Conservation (phyloP, 495 filamentous ascomycete species). For the Astrocystis sublimbata region DNA sequence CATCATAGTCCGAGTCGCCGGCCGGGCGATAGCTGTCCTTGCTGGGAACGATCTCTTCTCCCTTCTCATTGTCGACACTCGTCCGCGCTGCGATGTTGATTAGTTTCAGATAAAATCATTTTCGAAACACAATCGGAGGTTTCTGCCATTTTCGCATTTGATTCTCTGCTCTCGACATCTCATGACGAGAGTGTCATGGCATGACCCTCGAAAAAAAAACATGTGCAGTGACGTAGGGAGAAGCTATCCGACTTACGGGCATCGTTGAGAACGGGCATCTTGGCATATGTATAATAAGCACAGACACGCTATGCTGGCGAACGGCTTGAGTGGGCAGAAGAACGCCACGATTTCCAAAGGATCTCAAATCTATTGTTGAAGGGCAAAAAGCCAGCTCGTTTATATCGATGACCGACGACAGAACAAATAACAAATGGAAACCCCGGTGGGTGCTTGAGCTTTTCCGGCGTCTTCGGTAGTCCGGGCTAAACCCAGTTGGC, state of each 20-base stretch:
- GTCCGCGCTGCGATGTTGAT: not conserved
- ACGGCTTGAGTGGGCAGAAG: not conserved
- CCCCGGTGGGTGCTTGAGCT: not conserved
- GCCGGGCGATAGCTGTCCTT: slow-evolving; percentile 30
- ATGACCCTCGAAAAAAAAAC: not conserved
- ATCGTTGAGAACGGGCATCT: slow-evolving; percentile 3
- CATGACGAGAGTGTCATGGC: not conserved
- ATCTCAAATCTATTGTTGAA: not conserved
- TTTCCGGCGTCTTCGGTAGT: not conserved
- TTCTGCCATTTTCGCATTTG: too few species aligned
- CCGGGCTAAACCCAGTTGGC: slow-evolving; percentile 6
- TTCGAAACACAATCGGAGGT: not conserved
- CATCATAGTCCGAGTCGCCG: slow-evolving; percentile 37
- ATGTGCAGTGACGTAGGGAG: not conserved
- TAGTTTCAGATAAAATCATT: not conserved
- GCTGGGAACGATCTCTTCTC: slow-evolving; percentile 16
- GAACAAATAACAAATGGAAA: not conserved
- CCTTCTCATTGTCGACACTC: slow-evolving; percentile 27
- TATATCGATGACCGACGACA: not conserved
- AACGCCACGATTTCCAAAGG: not conserved
- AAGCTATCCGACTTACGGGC: not conserved
- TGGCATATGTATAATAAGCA: not conserved
- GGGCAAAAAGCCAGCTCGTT: not conserved
- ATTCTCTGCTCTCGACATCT: not conserved
- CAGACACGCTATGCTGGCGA: not conserved